Conservation (phyloP, 495 filamentous ascomycete genomes). For the Echria macrotheca region DNA sequence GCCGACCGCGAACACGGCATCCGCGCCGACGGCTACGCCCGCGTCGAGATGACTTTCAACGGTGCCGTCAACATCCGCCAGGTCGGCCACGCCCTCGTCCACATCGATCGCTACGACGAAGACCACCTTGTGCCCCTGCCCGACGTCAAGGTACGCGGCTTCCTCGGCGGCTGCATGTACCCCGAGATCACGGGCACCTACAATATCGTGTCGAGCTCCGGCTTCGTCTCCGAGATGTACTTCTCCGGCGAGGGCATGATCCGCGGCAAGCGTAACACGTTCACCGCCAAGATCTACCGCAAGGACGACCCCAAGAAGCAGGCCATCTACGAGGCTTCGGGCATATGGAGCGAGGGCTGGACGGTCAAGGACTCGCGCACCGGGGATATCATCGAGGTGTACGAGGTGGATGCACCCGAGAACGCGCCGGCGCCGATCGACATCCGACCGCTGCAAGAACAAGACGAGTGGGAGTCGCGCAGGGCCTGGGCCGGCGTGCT, state of each 20-base stretch:
- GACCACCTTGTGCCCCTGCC: conserved; percentile 45
- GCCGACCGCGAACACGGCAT: conserved; percentile 69
- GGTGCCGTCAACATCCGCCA: conserved; percentile 75
- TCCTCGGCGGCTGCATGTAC: conserved; percentile 39
- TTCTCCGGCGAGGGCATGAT: conserved; percentile 35
- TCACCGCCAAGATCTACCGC: conserved; percentile 23
- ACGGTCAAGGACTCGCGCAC: conserved; percentile 28
- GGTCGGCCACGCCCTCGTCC: conserved; percentile 65
- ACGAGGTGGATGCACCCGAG: conserved; percentile 26
- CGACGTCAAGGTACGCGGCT: conserved; percentile 38
- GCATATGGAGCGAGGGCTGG: conserved; percentile 40
- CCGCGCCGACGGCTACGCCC: conserved; percentile 77
- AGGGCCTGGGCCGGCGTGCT: conserved; percentile 37
- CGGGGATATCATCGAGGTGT: conserved; percentile 27
- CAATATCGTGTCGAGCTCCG: conserved; percentile 29
- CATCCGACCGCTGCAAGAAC: conserved; percentile 24
- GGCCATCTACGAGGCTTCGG: conserved; percentile 29
- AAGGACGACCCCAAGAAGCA: conserved; percentile 14
- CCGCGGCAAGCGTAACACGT: conserved; percentile 31
- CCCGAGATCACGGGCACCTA: conserved; percentile 37
- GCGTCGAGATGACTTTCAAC: conserved; percentile 78
- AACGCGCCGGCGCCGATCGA: conserved; percentile 22
- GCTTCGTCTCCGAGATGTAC: conserved; percentile 32
- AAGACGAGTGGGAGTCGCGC: conserved; percentile 41
- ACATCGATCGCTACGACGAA: conserved; percentile 44